Evolutionary conservation across 164 flowering plant species (phyloP).

Genomic region (Macadamia tetraphylla): DNA sequence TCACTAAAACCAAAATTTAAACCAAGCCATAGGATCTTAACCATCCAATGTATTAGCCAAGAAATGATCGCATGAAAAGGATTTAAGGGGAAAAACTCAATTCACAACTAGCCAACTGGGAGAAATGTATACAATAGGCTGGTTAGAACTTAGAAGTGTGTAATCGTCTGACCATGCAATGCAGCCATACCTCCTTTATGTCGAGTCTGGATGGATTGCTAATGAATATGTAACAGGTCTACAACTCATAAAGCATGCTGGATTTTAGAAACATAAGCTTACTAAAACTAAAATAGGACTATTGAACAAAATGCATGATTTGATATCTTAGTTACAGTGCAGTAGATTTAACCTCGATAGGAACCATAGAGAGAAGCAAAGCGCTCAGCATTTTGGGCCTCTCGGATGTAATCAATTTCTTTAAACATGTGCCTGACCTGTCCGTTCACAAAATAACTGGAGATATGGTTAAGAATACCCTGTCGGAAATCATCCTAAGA

Average conservation of each 20-base stretch:
- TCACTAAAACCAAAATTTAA: too few relatives aligned
- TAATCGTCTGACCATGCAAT: too few relatives aligned
- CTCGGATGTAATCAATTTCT: constrained; percentile 88
- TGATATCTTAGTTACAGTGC: not conserved
- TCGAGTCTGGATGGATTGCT: too few relatives aligned
- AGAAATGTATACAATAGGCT: too few relatives aligned
- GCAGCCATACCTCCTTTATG: too few relatives aligned
- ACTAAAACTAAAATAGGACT: not conserved
- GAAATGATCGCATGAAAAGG: too few relatives aligned
- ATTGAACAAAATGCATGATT: not conserved
- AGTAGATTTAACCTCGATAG: constrained; percentile 37
- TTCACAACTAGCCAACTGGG: too few relatives aligned
- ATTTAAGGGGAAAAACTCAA: too few relatives aligned
- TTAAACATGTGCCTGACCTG: constrained; percentile 99
- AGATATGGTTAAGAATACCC: constrained; percentile 27
- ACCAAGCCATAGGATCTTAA: too few relatives aligned
- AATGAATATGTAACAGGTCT: not conserved
- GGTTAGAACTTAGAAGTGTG: too few relatives aligned
- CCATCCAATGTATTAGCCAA: too few relatives aligned
- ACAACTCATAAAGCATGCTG: not conserved
- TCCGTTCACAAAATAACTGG: constrained; percentile 30
- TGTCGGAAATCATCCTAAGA: constrained; percentile 2
- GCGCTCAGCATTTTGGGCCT: constrained; percentile 94
- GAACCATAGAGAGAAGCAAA: constrained; percentile 79
- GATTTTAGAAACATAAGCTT: not conserved